phyloP scores from a whole-genome alignment of 2,329 filamentous ascomycete genomes.

The Cladophialophora immunda region DNA sequence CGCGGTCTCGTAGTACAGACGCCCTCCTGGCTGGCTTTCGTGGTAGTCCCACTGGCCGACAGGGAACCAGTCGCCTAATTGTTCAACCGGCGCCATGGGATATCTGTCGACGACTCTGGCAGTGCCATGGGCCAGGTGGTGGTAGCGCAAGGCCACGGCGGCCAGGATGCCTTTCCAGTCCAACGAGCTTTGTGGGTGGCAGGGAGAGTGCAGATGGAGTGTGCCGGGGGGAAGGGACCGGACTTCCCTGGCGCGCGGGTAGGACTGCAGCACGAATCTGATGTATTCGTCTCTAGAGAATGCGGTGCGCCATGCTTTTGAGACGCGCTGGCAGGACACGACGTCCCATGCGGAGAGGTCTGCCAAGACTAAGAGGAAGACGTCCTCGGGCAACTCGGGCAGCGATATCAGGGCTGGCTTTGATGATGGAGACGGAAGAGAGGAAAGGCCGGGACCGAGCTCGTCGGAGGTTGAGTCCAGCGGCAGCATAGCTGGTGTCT shows the following conservation, averaged over 20 bases:
- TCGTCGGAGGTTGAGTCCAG: background rate
- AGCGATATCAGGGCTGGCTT: slow-evolving; percentile 18
- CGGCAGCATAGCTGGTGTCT: background rate
- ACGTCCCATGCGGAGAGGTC: slow-evolving; percentile 61
- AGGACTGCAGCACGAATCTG: slow-evolving; percentile 59
- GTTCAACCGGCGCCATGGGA: slow-evolving; percentile 50
- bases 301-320: slow-evolving; percentile 57
- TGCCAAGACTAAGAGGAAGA: slow-evolving; percentile 64
- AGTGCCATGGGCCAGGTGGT: slow-evolving; percentile 59
- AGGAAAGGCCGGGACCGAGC: slow-evolving; percentile 2
- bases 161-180: slow-evolving; percentile 27
- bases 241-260: slow-evolving; percentile 63
- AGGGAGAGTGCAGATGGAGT: slow-evolving; percentile 25
- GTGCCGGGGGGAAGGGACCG: slow-evolving; percentile 42
- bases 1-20: slow-evolving; percentile 40
- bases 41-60: slow-evolving; percentile 54
- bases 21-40: slow-evolving; percentile 44
- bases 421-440: background rate
- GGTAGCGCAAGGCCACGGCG: slow-evolving; percentile 63
- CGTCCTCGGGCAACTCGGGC: slow-evolving; percentile 61
- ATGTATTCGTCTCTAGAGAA: slow-evolving; percentile 61
- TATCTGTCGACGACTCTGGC: slow-evolving; percentile 59
- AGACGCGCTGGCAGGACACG: slow-evolving; percentile 63
- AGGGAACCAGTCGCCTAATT: slow-evolving; percentile 47
- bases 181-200: slow-evolving; percentile 9